Conservation (phyloP, 768 basidiomycete genomes). For the Pleurotus sapidus region DNA sequence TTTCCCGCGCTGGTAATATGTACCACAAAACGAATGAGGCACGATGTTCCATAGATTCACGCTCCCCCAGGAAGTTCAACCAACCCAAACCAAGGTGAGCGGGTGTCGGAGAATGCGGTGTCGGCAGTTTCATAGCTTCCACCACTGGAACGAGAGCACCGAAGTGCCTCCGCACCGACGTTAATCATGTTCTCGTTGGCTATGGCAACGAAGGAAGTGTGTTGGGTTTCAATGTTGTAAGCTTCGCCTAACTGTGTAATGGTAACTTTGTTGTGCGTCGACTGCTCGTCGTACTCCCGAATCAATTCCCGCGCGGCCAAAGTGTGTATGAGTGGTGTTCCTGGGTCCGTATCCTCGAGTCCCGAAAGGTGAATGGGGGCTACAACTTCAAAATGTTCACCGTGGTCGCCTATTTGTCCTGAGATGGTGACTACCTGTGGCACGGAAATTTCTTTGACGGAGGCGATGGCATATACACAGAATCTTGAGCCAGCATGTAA, state of each 20-base stretch:
- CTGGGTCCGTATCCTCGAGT: constrained; percentile 27
- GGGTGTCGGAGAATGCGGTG: no score
- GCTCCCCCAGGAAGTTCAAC: no score
- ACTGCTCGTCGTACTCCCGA: constrained; percentile 40
- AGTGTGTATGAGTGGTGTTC: constrained; percentile 43
- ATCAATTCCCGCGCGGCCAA: constrained; percentile 54
- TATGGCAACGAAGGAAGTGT: constrained; percentile 58
- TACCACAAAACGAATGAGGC: no score
- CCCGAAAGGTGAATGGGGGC: constrained; percentile 25
- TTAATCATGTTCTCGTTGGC: constrained; percentile 27
- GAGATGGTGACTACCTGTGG: constrained; percentile 29
- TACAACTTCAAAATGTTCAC: constrained; percentile 21
- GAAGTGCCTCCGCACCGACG: not conserved
- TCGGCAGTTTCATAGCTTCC: no score
- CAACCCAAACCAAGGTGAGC: no score
- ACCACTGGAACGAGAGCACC: no score
- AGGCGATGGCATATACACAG: constrained; percentile 30
- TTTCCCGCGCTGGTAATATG: no score
- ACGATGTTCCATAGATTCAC: no score
- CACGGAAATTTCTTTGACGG: constrained; percentile 21
- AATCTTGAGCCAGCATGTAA: constrained; percentile 33
- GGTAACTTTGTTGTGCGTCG: constrained; percentile 36
- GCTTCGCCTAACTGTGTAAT: constrained; percentile 47
- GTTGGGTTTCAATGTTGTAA: constrained; percentile 48
- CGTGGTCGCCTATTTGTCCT: constrained; percentile 33